These are phyloP conservation scores for Plectosphaerella plurivora DNA, from an alignment of 2,329 filamentous ascomycete genomes.

Conservation along the genomic window DNA sequence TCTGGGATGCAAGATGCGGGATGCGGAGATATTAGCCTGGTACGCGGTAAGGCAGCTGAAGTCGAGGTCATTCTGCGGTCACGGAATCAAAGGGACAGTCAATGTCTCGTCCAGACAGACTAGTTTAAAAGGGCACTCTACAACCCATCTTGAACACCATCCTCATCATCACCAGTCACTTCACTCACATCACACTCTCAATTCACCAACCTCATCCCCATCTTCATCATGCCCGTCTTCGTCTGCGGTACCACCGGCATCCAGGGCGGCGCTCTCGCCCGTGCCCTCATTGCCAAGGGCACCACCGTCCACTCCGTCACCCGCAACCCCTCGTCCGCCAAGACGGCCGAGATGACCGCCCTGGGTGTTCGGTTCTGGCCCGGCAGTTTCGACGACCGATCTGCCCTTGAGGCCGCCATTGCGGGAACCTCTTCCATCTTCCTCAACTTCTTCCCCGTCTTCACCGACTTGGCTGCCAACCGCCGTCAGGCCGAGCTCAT, in stretches of 20 bases:
- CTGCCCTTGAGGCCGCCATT: conserved; percentile 22
- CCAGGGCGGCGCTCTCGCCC: conserved; percentile 30
- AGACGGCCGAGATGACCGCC: conserved; percentile 20
- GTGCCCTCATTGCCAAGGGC: conserved; percentile 23
- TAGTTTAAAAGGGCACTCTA: too few species aligned
- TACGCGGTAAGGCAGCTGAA: too few species aligned
- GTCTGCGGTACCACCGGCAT: conserved; percentile 33
- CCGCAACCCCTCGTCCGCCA: conserved; percentile 22
- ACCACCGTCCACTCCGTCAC: conserved; percentile 23
- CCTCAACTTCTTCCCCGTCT: conserved; percentile 25
- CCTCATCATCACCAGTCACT: too few species aligned
- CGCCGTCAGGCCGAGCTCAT: conserved; percentile 22
- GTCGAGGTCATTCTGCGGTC: too few species aligned
- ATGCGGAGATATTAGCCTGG: too few species aligned
- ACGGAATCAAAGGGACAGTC: too few species aligned
- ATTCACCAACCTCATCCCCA: not conserved
- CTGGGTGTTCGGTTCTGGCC: conserved; percentile 26
- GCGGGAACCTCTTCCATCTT: conserved; percentile 25
- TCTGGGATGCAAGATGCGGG: too few species aligned
- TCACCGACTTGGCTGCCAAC: conserved; percentile 23
- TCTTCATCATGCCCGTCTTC: conserved; percentile 20
- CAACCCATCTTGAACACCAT: too few species aligned
- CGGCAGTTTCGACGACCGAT: conserved; percentile 27
- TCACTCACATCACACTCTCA: not conserved
- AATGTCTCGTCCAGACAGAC: too few species aligned